Conservation (phyloP, 768 basidiomycete species). For the Artomyces pyxidatus region DNA sequence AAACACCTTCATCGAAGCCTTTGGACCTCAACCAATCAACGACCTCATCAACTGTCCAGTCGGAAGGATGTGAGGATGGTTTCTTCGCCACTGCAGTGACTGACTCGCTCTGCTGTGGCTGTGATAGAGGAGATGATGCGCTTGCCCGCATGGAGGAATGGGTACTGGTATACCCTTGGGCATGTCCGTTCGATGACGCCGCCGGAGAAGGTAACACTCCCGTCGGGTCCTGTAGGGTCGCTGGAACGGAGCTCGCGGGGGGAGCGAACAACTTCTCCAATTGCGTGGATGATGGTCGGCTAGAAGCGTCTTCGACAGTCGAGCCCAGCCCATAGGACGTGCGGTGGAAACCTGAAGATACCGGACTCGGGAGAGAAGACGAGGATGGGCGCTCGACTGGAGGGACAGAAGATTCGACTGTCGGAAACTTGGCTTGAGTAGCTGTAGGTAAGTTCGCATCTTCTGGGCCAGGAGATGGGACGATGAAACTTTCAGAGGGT, state of each 20-base stretch:
- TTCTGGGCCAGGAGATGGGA: conserved; percentile 19
- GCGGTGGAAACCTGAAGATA: conserved; percentile 18
- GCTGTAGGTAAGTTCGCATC: conserved; percentile 23
- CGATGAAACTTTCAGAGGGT: conserved; percentile 26
- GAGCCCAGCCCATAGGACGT: conserved; percentile 3
- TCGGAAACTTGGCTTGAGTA: conserved; percentile 21
- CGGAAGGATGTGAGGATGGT: conserved; percentile 40
- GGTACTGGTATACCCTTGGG: conserved; percentile 15
- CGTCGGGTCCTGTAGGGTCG: conserved; percentile 20
- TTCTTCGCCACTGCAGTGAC: neutral
- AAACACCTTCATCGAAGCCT: conserved; percentile 79
- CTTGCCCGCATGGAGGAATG: conserved; percentile 5
- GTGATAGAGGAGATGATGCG: conserved; percentile 1
- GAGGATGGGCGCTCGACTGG: neutral
- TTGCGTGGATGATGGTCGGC: neutral
- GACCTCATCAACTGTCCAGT: conserved; percentile 88
- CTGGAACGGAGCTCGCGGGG: conserved; percentile 3
- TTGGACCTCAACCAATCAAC: conserved; percentile 78
- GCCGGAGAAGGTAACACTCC: conserved; percentile 25
- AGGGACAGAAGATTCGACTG: neutral
- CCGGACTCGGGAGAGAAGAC: conserved; percentile 17
- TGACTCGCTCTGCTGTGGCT: neutral
- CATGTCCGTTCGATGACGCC: conserved; percentile 18
- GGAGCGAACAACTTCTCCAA: neutral
- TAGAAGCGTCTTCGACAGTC: neutral